phyloP scores from a whole-genome alignment of 495 filamentous ascomycete genomes.

The Penicillium maclennaniae region DNA sequence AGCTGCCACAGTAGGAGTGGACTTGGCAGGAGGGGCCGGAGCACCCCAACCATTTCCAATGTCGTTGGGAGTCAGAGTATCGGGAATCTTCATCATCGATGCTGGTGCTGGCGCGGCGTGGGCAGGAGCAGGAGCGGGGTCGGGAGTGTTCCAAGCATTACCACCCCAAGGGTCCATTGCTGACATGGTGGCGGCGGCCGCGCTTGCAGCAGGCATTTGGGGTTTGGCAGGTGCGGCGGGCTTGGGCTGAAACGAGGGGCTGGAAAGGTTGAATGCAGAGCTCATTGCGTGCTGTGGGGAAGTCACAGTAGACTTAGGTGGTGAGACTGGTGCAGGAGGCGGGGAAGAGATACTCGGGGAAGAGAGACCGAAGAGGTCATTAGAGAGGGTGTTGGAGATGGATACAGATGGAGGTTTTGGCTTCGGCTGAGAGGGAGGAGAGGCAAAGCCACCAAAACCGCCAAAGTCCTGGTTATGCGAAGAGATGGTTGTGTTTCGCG shows the following conservation, averaged over 20 bases:
- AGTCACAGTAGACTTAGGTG: conserved; percentile 34
- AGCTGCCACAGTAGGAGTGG: conserved; percentile 60
- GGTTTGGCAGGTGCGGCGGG: conserved; percentile 40
- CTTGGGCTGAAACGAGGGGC: conserved; percentile 47
- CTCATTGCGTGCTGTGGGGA: conserved; percentile 42
- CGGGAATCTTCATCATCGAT: conserved; percentile 47
- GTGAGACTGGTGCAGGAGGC: conserved; percentile 40
- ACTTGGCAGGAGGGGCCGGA: conserved; percentile 33
- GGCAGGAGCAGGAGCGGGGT: conserved; percentile 31
- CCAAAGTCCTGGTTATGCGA: conserved; percentile 53
- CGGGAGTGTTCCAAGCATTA: conserved; percentile 50
- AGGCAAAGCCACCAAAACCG: conserved; percentile 43
- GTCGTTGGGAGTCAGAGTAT: conserved; percentile 43
- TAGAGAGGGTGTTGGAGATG: conserved; percentile 55
- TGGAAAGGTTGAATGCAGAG: conserved; percentile 80
- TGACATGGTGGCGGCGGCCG: conserved; percentile 33
- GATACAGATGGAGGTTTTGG: conserved; percentile 42
- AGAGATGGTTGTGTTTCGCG: conserved; percentile 39
- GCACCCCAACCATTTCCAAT: conserved; percentile 57
- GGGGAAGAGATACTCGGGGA: conserved; percentile 64
- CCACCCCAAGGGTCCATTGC: conserved; percentile 48
- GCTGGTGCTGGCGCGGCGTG: conserved; percentile 17
- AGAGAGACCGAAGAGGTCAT: conserved; percentile 81
- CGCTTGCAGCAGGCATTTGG: conserved; percentile 26
- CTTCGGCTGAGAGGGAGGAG: conserved; percentile 38